Evolutionary conservation across 208 protist species (phyloP), one percentile per base, ranked within the genome.

Genomic region (Herpetomonas muscarum): DNA sequence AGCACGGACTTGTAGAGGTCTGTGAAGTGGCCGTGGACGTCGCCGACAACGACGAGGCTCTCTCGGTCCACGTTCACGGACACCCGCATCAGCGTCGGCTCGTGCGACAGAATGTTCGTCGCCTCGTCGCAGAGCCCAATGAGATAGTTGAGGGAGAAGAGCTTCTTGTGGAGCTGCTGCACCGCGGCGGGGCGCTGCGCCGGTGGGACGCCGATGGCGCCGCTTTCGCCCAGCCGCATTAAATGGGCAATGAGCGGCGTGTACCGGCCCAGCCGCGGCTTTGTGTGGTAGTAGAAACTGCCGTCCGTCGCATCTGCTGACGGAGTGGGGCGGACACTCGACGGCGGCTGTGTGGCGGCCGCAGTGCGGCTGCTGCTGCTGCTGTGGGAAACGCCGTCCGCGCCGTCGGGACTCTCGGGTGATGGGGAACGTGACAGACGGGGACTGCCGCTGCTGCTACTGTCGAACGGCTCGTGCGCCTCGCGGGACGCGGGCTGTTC

Each of bases 21-120:
- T 31, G 67, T 61, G 57, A 94, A 80, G 59, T 91, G 75, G 25
- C 87, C 87, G 60, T 92, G 83, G 46, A 92, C 79, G 55, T 94
- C 84, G 26, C 87, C 87, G 25, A 88, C 83, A 17, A 94, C 82
- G 48, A 93, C 67, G n/a, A 88, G 66, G 22, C 61, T 73, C 53
- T 88, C 77, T 9, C 17, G 41, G 29, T 67, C 49, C 47, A 37
- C 42, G 1, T 28, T 9, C 13, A 85, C 65, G 10, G 68, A 29
- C 5, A 88, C 44, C 13, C 76, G 52, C 46, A 85, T 55, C 46
- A 88, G 44, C 6, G 60, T 30, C 12, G 64, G 61, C 64, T 85
- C 77, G 19, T 31, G 34, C 45, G 32, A 60, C 24, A 85, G 62
- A 32, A 82, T 66, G 34, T 50, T 21, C 36, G 62, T 70, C 0